Evolutionary conservation across 345 rosid species (phyloP).

Genomic region (Tarenaya hassleriana): DNA sequence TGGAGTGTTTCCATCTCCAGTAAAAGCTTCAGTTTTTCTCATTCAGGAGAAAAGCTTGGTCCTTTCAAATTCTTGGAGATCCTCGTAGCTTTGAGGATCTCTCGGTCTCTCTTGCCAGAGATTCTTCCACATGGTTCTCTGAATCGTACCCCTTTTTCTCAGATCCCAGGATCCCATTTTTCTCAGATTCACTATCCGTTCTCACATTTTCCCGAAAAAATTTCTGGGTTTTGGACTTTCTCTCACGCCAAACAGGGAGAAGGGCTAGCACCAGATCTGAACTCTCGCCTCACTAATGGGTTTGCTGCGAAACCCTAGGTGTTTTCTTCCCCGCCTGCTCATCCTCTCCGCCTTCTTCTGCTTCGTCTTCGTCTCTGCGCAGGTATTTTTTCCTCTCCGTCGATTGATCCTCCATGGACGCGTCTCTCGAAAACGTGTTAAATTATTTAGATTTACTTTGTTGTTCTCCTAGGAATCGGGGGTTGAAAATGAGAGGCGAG

Average conservation of each 20-base stretch:
- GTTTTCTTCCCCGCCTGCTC: conserved; percentile 22
- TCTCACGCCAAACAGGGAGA: conserved; percentile 4
- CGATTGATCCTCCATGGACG: not conserved
- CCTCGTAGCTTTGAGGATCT: no score
- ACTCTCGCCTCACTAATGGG: conserved; percentile 32
- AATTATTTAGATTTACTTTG: not conserved
- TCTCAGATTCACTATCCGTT: conserved; percentile 1
- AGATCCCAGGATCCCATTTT: conserved; percentile 16
- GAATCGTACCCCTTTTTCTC: conserved; percentile 5
- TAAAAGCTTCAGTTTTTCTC: no score
- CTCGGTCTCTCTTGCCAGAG: not conserved
- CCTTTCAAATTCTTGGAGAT: no score
- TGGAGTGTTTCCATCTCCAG: no score
- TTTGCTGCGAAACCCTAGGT: conserved; percentile 27
- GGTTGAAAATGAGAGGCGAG: conserved; percentile 44
- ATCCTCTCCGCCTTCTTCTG: conserved; percentile 26
- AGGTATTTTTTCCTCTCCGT: conserved; percentile 28
- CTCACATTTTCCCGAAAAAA: conserved; percentile 8
- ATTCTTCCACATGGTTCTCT: conserved; percentile 19
- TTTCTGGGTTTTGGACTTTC: conserved; percentile 1
- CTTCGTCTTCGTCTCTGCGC: conserved; percentile 35
- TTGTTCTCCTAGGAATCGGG: conserved; percentile 35
- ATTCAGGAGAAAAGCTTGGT: no score
- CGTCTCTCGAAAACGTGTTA: conserved; percentile 2
- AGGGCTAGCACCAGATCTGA: conserved; percentile 5